Evolutionary conservation across 768 basidiomycete species (phyloP).

Genomic region (Pluteus cervinus): DNA sequence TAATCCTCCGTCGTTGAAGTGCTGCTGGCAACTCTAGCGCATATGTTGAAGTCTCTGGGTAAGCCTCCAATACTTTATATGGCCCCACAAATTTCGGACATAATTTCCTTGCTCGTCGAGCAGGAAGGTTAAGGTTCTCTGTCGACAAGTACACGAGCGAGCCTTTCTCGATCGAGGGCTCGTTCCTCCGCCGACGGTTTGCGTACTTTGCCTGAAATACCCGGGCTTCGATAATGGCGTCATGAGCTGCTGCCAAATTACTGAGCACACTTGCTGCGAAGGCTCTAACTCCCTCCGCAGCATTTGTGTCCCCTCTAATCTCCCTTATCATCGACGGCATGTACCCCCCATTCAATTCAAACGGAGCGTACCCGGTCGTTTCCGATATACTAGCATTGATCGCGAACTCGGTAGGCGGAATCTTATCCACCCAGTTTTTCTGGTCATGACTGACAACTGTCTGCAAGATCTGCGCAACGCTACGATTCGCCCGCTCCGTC

Average conservation of each 20-base stretch:
- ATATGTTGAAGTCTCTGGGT: constrained; percentile 6
- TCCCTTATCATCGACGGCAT: constrained; percentile 16
- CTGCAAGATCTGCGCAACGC: constrained; percentile 24
- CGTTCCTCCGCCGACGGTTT: constrained; percentile 15
- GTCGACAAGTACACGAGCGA: constrained; percentile 29
- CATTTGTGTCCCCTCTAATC: background rate
- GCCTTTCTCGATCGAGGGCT: constrained; percentile 13
- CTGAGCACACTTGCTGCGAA: constrained; percentile 17
- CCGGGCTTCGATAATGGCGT: constrained; percentile 25
- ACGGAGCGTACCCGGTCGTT: constrained; percentile 29
- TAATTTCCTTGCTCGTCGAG: constrained; percentile 26
- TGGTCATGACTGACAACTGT: constrained; percentile 18
- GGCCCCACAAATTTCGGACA: constrained; percentile 33
- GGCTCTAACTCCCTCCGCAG: constrained; percentile 13
- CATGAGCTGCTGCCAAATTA: constrained; percentile 23
- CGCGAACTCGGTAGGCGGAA: constrained; percentile 31
- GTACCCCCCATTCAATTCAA: constrained; percentile 20
- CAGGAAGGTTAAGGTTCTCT: constrained; percentile 26
- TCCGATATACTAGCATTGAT: constrained; percentile 22
- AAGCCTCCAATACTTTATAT: constrained; percentile 16
- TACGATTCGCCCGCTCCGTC: constrained; percentile 19
- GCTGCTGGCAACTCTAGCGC: constrained; percentile 9
- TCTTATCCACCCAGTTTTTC: constrained; percentile 22
- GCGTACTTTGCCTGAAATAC: constrained; percentile 23
- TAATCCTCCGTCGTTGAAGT: constrained; percentile 18